Evolutionary conservation across 2,329 filamentous ascomycete species (phyloP).

Genomic region (Colletotrichum zoysiae): DNA sequence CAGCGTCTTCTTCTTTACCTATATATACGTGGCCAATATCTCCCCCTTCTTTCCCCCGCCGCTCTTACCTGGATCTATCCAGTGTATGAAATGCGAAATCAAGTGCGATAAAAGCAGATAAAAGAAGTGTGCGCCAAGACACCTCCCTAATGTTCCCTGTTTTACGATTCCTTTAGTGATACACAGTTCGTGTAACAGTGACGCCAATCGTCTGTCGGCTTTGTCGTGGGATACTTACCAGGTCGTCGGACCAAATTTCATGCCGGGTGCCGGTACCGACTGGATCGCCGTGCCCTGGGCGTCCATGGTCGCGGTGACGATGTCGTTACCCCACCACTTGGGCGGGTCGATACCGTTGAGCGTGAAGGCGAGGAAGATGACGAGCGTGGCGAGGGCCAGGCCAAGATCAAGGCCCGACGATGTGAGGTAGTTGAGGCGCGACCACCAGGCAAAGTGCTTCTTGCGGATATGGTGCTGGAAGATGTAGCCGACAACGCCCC

Average conservation of each 20-base stretch:
- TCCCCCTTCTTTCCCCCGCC: background rate
- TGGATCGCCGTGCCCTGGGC: conserved; percentile 70
- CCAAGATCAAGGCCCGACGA: conserved; percentile 78
- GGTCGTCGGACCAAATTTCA: conserved; percentile 71
- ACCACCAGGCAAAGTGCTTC: conserved; percentile 77
- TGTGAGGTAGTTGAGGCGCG: conserved; percentile 78
- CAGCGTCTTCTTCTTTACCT: conserved; percentile 21
- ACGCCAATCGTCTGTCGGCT: conserved; percentile 2
- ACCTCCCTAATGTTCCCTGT: conserved; percentile 11
- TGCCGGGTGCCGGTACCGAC: conserved; percentile 62
- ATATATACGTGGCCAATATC: conserved; percentile 9
- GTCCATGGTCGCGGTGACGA: conserved; percentile 73
- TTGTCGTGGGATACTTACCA: conserved; percentile 57
- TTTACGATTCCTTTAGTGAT: conserved; percentile 8
- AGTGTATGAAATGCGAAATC: background rate
- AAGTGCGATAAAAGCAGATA: conserved; percentile 1
- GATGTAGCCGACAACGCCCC: conserved; percentile 77
- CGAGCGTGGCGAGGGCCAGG: conserved; percentile 73
- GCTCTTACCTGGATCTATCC: background rate
- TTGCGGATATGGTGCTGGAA: conserved; percentile 79
- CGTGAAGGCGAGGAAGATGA: conserved; percentile 79
- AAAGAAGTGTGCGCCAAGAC: background rate
- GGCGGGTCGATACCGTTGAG: conserved; percentile 73
- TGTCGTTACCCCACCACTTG: conserved; percentile 76
- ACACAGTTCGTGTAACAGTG: conserved; percentile 6